Evolutionary conservation across 257 asterid genomes (phyloP).

Genomic region (Solanum rostratum): DNA sequence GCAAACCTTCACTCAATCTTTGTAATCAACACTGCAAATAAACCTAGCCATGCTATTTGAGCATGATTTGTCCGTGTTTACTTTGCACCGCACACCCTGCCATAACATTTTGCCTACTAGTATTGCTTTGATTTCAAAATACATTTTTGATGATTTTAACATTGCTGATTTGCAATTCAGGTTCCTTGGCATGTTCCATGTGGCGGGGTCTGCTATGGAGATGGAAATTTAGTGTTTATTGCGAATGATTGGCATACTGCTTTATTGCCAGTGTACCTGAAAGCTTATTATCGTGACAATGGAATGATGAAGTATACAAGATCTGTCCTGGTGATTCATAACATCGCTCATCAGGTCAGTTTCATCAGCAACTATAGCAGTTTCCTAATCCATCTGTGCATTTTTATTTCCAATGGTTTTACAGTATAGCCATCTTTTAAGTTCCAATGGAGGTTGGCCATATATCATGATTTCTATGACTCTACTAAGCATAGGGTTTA

Average conservation of each 20-base stretch:
- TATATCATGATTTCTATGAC: neutral
- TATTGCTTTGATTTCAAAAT: neutral
- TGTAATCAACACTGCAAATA: neutral
- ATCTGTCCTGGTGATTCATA: slow-evolving; percentile 88
- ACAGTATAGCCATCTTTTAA: neutral
- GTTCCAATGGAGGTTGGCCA: neutral
- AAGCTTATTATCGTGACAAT: slow-evolving; percentile 87
- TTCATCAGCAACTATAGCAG: neutral
- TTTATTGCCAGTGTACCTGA: slow-evolving; percentile 81
- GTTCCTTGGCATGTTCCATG: slow-evolving; percentile 98
- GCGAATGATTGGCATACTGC: slow-evolving; percentile 99
- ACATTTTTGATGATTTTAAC: neutral
- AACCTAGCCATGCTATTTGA: neutral
- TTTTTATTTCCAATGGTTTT: neutral
- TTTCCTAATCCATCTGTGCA: neutral
- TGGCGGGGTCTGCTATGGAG: slow-evolving; percentile 97
- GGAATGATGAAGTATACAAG: slow-evolving; percentile 81
- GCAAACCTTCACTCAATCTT: neutral
- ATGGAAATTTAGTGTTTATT: slow-evolving; percentile 84
- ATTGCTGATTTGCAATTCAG: slow-evolving; percentile 16
- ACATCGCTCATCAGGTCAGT: slow-evolving; percentile 95
- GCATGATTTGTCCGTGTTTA: neutral
- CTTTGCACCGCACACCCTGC: neutral
- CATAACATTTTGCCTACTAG: neutral
- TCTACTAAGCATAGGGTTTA: neutral